Evolutionary conservation across 2,329 filamentous ascomycete genomes (phyloP), one percentile per base, ranked within the genome.

Genomic region (Fonsecaea monophora): DNA sequence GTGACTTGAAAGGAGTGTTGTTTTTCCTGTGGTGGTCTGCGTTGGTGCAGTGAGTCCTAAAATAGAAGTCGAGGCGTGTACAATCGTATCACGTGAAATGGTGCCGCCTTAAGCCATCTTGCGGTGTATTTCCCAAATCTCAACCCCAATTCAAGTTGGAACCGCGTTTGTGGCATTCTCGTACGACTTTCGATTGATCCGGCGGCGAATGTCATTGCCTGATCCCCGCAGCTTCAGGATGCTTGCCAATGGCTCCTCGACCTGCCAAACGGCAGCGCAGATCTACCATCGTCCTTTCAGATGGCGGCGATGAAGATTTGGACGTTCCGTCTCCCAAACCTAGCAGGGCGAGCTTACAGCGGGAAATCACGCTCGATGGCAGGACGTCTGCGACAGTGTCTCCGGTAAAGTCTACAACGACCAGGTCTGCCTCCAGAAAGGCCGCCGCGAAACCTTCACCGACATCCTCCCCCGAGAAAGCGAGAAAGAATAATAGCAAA

Each of bases 401-500:
- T 9, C 68, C 68, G 4, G 54, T 53, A 21, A 70, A 68, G 53
- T 25, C 56, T 9, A 37, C 21, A 25, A 64, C 68, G 45, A 53
- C 45, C 37, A 70, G 65, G 45, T n/a, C 50, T 10, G 48, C 38
- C 4, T 18, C 58, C 18, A 59, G 15, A 57, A 60, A 59, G 34
- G 15, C 67, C 40, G 53, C 67, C 30, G 40, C 66, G 18, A 65
- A 68, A 48, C 57, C 67, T 9, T 74, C 57, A 21, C 71, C 77
- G 25, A 73, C 72, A 34, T 73, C 74, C 2, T 78, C 76, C 3
- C 77, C 78, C 2, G 74, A 76, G 59, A 79, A 78, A 57, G 69
- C 70, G 53, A 74, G 69, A 58, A 75, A 75, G 70, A 63, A 40
- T 25, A 63, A 40, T 25, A 66, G 69, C 40, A 68, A 54, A 48